A percentile compares a stretch with the other conserved stretches of the same genome.
These are phyloP conservation scores for Teunomyces kruisii DNA, from an alignment of 805 yeast genomes.

Conservation along the genomic window DNA sequence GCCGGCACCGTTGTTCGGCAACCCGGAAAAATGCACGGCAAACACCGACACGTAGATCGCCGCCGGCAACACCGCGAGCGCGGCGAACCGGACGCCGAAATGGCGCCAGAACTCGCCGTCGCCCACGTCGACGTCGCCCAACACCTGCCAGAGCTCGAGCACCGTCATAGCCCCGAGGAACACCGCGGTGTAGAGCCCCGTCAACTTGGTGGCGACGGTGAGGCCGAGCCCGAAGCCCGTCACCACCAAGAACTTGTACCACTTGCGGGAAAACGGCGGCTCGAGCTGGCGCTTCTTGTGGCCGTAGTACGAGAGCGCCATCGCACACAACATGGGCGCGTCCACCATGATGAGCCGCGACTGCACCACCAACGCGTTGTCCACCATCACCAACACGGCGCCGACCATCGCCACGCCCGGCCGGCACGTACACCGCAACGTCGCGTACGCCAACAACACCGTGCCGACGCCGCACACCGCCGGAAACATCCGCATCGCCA, in stretches of 20 bases:
- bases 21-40: slow-evolving; percentile 52
- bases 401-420: slow-evolving; percentile 51
- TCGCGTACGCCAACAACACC: slow-evolving; percentile 52
- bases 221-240: slow-evolving; percentile 55
- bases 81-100: slow-evolving; percentile 35
- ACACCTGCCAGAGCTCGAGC: slow-evolving; percentile 60
- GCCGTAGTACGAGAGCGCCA: slow-evolving; percentile 49
- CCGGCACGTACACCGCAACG: slow-evolving; percentile 55
- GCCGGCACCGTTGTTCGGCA: slow-evolving; percentile 55
- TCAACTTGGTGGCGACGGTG: slow-evolving; percentile 63
- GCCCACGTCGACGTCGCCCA: slow-evolving; percentile 65
- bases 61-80: slow-evolving; percentile 54
- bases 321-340: slow-evolving; percentile 43
- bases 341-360: slow-evolving; percentile 51
- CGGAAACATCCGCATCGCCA: slow-evolving; percentile 57
- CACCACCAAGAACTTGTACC: slow-evolving; percentile 52
- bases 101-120: slow-evolving; percentile 39
- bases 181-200: slow-evolving; percentile 63
- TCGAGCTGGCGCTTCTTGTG: slow-evolving; percentile 50
- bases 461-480: slow-evolving; percentile 55
- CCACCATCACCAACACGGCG: slow-evolving; percentile 53
- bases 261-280: slow-evolving; percentile 45
- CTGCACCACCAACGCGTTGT: slow-evolving; percentile 63
- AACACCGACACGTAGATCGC: slow-evolving; percentile 58
- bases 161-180: slow-evolving; percentile 58